Evolutionary conservation across 768 basidiomycete genomes (phyloP), one percentile per base, ranked within the genome.

Genomic region (Candolleomyces aberdarensis): DNA sequence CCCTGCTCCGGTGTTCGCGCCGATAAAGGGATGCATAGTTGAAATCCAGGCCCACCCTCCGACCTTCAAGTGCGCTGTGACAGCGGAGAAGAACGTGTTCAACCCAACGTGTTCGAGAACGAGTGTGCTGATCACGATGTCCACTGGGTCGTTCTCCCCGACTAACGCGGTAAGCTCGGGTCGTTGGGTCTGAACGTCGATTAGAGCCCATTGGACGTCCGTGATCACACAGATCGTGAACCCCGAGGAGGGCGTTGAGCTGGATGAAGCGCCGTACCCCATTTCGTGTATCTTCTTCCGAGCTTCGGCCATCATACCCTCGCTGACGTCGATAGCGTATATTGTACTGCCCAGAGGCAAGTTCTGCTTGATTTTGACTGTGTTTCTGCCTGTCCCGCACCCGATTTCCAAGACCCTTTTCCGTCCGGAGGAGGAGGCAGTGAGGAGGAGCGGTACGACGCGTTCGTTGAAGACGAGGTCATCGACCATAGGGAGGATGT

Each of bases 21-120:
- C 61, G 20, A 62, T 62, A 10, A 44, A 50, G 4, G 61, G 57
- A 36, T 62, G 61, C 61, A 62, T 62, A n/a, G 29, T 57, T 8
- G 61, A 58, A 13, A 62, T 56, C 61, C 61, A 62, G 5, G 61
- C 61, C 61, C 61, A 62, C 15, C 57, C 57, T 6, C 57, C 57
- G 39, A 31, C 20, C 29, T 58, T 62, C 29, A 62, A 32, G 15
- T 44, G 51, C 8, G 3, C 39, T 8, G 41, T 50, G 17, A 62
- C 14, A 8, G 57, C 31, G 19, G 47, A 22, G 52, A 58, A 62
- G 53, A 62, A 62, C 3, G 51, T 17, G 51, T 62, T 44, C 43
- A 62, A 32, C 11, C 13, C 46, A 13, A 62, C 61, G 29, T 62
- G 61, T 40, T 58, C 61, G n/a, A 62, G 52, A 6, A 62, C 61